phyloP scores from a whole-genome alignment of 306 rosid genomes.

The Luffa acutangula region DNA sequence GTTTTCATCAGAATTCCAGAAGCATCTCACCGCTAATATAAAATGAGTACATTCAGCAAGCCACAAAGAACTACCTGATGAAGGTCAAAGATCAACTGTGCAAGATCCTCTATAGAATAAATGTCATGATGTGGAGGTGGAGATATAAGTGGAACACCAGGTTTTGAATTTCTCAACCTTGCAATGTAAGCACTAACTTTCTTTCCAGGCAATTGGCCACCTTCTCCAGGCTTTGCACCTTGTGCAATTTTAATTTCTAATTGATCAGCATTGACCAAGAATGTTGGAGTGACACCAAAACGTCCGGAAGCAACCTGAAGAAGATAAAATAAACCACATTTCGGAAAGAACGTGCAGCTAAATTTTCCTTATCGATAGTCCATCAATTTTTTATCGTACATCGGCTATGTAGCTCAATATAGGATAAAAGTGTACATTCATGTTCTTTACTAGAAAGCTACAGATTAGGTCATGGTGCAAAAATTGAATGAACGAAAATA shows the following conservation, averaged over 20 bases:
- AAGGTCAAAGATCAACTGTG: conserved; percentile 93
- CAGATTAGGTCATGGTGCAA: conserved; percentile 4
- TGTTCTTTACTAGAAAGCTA: conserved; percentile 1
- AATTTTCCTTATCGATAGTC: background rate
- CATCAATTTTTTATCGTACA: background rate
- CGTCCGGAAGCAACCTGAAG: conserved; percentile 98
- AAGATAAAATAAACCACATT: conserved; percentile 12
- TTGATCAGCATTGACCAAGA: conserved; percentile 96
- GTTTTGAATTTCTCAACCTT: conserved; percentile 94
- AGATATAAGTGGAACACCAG: conserved; percentile 98
- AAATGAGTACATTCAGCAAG: conserved; percentile 6
- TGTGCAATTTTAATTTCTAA: conserved; percentile 97
- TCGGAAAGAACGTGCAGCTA: background rate
- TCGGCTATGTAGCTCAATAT: background rate
- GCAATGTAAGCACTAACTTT: conserved; percentile 99
- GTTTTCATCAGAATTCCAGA: conserved; percentile 7
- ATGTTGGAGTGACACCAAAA: conserved; percentile 99
- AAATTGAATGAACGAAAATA: background rate
- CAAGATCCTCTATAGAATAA: conserved; percentile 98
- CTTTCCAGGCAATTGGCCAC: conserved; percentile 97
- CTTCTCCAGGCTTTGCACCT: conserved; percentile 99
- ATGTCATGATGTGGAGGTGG: conserved; percentile 99
- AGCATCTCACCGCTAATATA: conserved; percentile 11
- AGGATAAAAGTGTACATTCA: background rate
- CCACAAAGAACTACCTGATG: conserved; percentile 68